A percentile compares a stretch with the other conserved stretches of the same genome.
These are phyloP conservation scores for Mycena galericulata DNA, from an alignment of 768 basidiomycete genomes.

Conservation along the genomic window DNA sequence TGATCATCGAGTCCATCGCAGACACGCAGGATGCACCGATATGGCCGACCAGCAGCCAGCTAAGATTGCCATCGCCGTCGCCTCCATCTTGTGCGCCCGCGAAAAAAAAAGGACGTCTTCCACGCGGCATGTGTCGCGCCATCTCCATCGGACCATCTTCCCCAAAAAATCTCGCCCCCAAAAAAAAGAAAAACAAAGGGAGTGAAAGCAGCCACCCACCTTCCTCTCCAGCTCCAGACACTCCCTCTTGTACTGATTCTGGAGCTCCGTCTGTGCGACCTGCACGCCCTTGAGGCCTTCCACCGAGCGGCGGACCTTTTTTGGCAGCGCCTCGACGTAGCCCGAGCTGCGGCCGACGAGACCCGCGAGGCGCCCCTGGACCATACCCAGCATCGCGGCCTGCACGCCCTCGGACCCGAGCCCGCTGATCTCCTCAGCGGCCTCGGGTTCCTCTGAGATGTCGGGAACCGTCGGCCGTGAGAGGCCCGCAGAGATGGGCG, in stretches of 20 bases:
- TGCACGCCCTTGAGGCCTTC: conserved; percentile 96
- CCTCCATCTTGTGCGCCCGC: too few relatives aligned
- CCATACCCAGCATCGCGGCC: conserved; percentile 84
- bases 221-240: conserved; percentile 97
- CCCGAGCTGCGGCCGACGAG: conserved; percentile 94
- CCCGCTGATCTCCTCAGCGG: conserved; percentile 59
- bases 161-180: background rate
- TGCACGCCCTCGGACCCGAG: conserved; percentile 56
- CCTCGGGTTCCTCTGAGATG: conserved; percentile 83
- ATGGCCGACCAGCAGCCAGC: too few relatives aligned
- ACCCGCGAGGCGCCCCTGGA: conserved; percentile 87
- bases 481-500: conserved; percentile 81
- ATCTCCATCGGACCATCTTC: too few relatives aligned
- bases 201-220: conserved; percentile 58
- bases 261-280: conserved; percentile 89
- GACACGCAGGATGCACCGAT: too few relatives aligned
- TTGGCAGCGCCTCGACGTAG: conserved; percentile 91
- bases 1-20: too few relatives aligned
- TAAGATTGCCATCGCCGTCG: too few relatives aligned
- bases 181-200: background rate
- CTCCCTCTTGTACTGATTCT: conserved; percentile 95
- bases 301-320: conserved; percentile 83
- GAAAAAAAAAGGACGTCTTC: too few relatives aligned
- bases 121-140: too few relatives aligned
- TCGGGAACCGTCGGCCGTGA: conserved; percentile 92